phyloP scores from a whole-genome alignment of 164 flowering plant genomes.

The Vitis riparia region DNA sequence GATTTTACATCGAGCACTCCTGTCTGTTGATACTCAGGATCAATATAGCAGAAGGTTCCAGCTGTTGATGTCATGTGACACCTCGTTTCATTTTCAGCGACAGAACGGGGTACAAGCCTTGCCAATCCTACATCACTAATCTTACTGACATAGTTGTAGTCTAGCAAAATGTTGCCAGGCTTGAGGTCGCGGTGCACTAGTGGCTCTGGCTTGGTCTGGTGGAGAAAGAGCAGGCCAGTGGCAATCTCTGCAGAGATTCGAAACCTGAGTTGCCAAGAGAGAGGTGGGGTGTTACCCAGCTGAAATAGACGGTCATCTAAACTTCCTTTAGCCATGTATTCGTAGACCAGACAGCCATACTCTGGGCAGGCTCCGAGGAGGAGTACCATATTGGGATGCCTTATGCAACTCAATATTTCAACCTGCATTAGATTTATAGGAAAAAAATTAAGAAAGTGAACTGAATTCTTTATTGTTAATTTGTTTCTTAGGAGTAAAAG shows the following conservation, averaged over 20 bases:
- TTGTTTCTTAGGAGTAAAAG: neutral
- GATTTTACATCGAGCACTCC: conserved; percentile 66
- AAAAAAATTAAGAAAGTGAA: neutral
- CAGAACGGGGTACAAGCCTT: conserved; percentile 53
- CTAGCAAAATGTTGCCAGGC: conserved; percentile 64
- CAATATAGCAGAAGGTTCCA: conserved; percentile 71
- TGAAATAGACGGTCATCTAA: conserved; percentile 55
- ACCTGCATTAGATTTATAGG: conserved; percentile 28
- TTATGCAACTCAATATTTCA: conserved; percentile 57
- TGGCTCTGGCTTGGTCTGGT: conserved; percentile 69
- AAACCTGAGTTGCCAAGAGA: conserved; percentile 56
- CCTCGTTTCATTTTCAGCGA: conserved; percentile 49
- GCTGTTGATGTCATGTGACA: conserved; percentile 57
- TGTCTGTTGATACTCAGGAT: conserved; percentile 69
- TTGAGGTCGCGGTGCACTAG: conserved; percentile 70
- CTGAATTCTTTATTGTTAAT: neutral
- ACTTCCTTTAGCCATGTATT: conserved; percentile 70
- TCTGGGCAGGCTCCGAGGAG: conserved; percentile 69
- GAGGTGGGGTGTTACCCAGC: conserved; percentile 31
- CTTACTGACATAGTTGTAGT: conserved; percentile 53
- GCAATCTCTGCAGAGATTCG: conserved; percentile 60
- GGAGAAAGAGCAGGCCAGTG: conserved; percentile 59
- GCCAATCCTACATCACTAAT: conserved; percentile 65
- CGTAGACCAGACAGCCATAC: conserved; percentile 58
- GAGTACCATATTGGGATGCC: conserved; percentile 72